These are phyloP conservation scores for Pyrrhoderma lamaoense DNA, from an alignment of 1,284 basidiomycete species.

Conservation along the genomic window DNA sequence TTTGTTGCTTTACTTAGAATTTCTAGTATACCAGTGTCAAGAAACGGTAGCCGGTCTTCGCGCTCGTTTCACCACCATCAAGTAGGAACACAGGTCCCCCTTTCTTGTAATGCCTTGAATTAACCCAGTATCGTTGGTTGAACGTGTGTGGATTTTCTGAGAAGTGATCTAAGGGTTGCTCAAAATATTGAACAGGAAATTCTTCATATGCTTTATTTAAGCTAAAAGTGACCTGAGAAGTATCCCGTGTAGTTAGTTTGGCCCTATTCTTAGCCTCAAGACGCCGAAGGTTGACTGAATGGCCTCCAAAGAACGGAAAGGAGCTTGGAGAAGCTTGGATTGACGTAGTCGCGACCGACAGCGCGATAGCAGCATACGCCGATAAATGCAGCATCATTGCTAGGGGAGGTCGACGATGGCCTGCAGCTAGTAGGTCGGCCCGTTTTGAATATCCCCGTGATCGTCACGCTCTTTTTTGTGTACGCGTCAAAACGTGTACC, in stretches of 20 bases:
- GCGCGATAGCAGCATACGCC: background rate
- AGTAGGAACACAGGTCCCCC: constrained; percentile 76
- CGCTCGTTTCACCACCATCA: constrained; percentile 81
- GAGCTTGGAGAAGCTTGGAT: background rate
- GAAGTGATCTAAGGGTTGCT: constrained; percentile 83
- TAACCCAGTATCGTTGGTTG: constrained; percentile 83
- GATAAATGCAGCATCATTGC: background rate
- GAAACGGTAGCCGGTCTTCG: constrained; percentile 58
- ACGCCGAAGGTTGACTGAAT: constrained; percentile 15
- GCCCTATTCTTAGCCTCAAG: constrained; percentile 1
- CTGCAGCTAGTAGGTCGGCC: too few species aligned
- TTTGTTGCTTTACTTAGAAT: constrained; percentile 78
- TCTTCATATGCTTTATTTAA: constrained; percentile 21
- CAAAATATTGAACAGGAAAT: constrained; percentile 63
- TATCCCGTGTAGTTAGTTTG: background rate
- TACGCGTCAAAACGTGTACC: too few species aligned
- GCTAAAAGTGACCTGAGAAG: background rate
- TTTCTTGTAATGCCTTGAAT: constrained; percentile 70
- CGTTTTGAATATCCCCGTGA: background rate
- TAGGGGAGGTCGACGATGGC: background rate
- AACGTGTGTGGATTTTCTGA: constrained; percentile 47
- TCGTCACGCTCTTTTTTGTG: too few species aligned
- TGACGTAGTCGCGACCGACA: too few species aligned
- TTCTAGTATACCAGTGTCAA: constrained; percentile 81
- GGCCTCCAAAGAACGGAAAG: constrained; percentile 13